A percentile compares a stretch with the other conserved stretches of the same genome.
Evolutionary conservation across 805 yeast genomes (phyloP).

Genomic region (Hermanozyma aechmeae): DNA sequence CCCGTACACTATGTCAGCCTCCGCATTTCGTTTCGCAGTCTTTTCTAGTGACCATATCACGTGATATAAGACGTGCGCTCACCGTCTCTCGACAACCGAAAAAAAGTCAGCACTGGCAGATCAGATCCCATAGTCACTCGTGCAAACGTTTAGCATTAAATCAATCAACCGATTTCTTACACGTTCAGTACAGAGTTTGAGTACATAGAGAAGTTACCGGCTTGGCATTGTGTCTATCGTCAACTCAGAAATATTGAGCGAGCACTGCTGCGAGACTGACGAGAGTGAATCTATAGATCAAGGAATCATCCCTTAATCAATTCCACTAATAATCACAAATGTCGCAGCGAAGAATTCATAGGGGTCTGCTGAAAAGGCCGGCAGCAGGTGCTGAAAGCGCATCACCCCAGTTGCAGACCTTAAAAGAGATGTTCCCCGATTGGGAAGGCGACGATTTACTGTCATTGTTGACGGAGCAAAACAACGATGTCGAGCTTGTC

Average conservation of each 20-base stretch:
- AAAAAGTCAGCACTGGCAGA: no score
- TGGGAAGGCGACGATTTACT: conserved; percentile 84
- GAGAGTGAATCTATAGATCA: no score
- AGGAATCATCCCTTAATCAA: background rate
- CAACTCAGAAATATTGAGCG: background rate
- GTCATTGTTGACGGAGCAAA: conserved; percentile 65
- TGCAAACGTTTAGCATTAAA: no score
- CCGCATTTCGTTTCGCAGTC: background rate
- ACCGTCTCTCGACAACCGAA: conserved; percentile 6
- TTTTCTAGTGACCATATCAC: conserved; percentile 3
- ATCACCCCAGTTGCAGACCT: conserved; percentile 35
- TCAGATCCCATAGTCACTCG: no score
- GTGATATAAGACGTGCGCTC: conserved; percentile 5
- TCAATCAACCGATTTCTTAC: background rate
- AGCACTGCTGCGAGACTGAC: background rate
- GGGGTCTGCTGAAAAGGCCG: conserved; percentile 39
- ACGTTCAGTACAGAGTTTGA: background rate
- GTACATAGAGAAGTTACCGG: background rate
- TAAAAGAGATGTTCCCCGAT: conserved; percentile 85
- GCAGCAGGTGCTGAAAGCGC: conserved; percentile 12
- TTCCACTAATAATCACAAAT: background rate
- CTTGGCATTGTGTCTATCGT: background rate
- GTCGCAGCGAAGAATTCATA: conserved; percentile 29
- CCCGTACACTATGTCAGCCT: background rate
- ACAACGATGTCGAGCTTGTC: conserved; percentile 66